Evolutionary conservation across 441 rosid species (phyloP).

Genomic region (Oxalis stricta): DNA sequence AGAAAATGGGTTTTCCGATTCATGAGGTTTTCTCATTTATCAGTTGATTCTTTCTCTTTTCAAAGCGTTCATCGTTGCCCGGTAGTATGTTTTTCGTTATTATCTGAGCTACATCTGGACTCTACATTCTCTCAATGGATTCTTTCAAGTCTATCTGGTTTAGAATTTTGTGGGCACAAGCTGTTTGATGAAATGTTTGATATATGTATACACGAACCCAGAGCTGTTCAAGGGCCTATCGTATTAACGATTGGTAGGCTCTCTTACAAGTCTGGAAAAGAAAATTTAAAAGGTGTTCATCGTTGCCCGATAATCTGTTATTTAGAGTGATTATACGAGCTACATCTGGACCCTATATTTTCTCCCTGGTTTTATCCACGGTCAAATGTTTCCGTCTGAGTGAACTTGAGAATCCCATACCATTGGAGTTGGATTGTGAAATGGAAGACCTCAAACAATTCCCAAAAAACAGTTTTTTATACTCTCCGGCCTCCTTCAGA

Average conservation of each 20-base stretch:
- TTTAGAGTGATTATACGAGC: neutral
- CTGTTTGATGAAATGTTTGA: neutral
- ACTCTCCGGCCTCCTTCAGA: too few species aligned
- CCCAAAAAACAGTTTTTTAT: too few species aligned
- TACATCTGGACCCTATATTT: neutral
- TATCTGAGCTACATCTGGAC: conserved; percentile 1
- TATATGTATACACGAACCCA: neutral
- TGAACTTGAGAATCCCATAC: too few species aligned
- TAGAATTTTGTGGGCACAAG: too few species aligned
- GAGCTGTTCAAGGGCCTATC: neutral
- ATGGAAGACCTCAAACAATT: too few species aligned
- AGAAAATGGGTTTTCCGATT: neutral
- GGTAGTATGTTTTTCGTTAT: neutral
- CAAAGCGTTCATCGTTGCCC: neutral
- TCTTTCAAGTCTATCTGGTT: too few species aligned
- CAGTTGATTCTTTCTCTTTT: too few species aligned
- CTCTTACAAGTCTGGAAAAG: neutral
- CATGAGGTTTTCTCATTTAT: neutral
- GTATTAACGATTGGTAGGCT: neutral
- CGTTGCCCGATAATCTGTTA: neutral
- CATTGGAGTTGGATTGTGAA: too few species aligned
- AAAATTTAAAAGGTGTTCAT: neutral
- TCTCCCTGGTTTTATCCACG: too few species aligned
- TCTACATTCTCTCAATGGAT: neutral
- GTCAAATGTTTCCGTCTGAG: too few species aligned